Conservation (phyloP, 768 basidiomycete genomes). For the Chiua virens region DNA sequence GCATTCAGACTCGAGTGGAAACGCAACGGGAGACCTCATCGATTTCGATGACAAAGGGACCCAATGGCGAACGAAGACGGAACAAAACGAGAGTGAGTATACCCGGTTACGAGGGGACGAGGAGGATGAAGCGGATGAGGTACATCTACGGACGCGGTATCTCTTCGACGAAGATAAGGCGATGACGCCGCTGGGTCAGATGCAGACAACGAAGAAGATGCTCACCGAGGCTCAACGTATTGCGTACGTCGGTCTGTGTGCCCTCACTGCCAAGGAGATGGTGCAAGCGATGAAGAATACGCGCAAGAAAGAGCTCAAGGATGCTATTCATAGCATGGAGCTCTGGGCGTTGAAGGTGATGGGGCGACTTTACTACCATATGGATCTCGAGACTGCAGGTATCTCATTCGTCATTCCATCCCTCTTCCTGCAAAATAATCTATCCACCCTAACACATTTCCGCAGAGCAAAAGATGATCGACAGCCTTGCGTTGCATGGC, state of each 20-base stretch:
- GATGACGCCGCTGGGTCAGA: conserved; percentile 97
- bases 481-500: conserved; percentile 87
- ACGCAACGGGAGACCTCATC: conserved; percentile 86
- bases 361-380: conserved; percentile 97
- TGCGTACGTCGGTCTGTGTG: conserved; percentile 94
- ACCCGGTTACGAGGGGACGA: conserved; percentile 87
- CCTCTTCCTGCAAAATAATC: conserved; percentile 1
- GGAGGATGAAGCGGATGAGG: conserved; percentile 90
- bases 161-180: conserved; percentile 98
- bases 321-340: conserved; percentile 71
- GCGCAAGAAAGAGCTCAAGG: conserved; percentile 61
- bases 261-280: conserved; percentile 85
- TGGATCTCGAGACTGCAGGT: conserved; percentile 96
- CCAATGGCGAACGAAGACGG: conserved; percentile 83
- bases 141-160: conserved; percentile 90
- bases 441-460: conserved; percentile 26
- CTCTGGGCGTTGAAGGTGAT: conserved; percentile 97
- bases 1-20: conserved; percentile 39
- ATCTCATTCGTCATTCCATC: conserved; percentile 23
- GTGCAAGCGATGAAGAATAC: conserved; percentile 53
- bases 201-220: conserved; percentile 97
- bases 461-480: conserved; percentile 99
- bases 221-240: conserved; percentile 96
- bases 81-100: conserved; percentile 87
- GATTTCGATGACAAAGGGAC: conserved; percentile 78